These are phyloP conservation scores for Arbutus unedo DNA, from an alignment of 148 eudicot genomes.

Conservation along the genomic window DNA sequence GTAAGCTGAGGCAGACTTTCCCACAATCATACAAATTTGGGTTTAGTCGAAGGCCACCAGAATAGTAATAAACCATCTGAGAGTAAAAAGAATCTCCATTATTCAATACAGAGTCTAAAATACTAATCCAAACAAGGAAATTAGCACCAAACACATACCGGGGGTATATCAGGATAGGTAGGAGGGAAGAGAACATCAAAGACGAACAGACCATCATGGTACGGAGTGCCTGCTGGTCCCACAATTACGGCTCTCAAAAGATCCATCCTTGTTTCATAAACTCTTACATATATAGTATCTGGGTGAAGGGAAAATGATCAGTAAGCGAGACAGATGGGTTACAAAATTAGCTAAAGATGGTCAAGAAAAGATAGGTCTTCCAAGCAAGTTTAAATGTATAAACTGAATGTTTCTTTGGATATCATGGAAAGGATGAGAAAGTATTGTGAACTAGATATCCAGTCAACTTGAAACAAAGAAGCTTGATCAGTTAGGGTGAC, in stretches of 20 bases:
- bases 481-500: neutral
- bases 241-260: conserved; percentile 70
- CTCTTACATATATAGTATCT: conserved; percentile 67
- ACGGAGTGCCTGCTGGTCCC: conserved; percentile 82
- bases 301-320: conserved; percentile 21
- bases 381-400: neutral
- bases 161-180: conserved; percentile 62
- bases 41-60: conserved; percentile 80
- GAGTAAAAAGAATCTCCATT: conserved; percentile 5
- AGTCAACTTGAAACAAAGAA: neutral
- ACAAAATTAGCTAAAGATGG: neutral
- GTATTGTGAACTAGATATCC: neutral
- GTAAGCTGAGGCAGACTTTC: conserved; percentile 88
- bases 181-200: conserved; percentile 68
- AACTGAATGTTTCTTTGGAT: neutral
- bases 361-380: neutral
- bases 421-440: neutral
- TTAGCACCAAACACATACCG: conserved; percentile 38
- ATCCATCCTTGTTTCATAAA: conserved; percentile 69
- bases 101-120: neutral
- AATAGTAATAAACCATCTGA: conserved; percentile 71
- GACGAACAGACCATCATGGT: conserved; percentile 80
- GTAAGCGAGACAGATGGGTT: neutral
- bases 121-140: neutral
- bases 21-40: conserved; percentile 88